Conservation (phyloP, 1,284 basidiomycete species). For the Ceratorhiza oryzae-sativae region DNA sequence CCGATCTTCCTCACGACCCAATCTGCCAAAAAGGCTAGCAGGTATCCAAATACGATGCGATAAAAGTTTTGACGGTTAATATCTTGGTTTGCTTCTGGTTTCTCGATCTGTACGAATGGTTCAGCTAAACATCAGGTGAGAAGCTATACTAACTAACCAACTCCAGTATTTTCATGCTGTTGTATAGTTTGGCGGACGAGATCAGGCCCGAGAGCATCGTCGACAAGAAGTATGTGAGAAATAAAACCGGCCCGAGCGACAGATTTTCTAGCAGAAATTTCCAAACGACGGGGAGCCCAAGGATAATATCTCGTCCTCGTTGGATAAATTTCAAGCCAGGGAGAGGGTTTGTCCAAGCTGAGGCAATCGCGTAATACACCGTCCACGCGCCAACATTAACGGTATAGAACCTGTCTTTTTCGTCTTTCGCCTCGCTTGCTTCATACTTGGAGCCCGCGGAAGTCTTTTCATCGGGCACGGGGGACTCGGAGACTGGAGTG, state of each 20-base stretch:
- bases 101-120: not conserved
- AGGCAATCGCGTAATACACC: slow-evolving; percentile 1
- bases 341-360: not conserved
- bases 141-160: slow-evolving; percentile 2
- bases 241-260: slow-evolving; percentile 1
- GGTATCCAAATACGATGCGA: not conserved
- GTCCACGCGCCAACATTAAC: slow-evolving; percentile 19
- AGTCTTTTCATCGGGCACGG: not conserved
- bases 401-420: not conserved
- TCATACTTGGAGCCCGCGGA: not conserved
- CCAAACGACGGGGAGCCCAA: slow-evolving; percentile 20
- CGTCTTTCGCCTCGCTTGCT: not conserved
- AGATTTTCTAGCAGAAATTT: slow-evolving; percentile 15
- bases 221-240: slow-evolving; percentile 7
- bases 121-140: not conserved
- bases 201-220: not conserved
- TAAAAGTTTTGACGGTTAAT: not conserved
- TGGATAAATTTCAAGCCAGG: not conserved
- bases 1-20: not conserved
- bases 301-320: not conserved
- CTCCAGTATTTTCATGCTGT: slow-evolving; percentile 8
- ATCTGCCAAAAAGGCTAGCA: not conserved
- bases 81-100: not conserved
- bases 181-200: slow-evolving; percentile 5
- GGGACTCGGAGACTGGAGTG: not conserved